Evolutionary conservation across 352 stramenopile genomes (phyloP).

Genomic region (Phytopythium montanum): DNA sequence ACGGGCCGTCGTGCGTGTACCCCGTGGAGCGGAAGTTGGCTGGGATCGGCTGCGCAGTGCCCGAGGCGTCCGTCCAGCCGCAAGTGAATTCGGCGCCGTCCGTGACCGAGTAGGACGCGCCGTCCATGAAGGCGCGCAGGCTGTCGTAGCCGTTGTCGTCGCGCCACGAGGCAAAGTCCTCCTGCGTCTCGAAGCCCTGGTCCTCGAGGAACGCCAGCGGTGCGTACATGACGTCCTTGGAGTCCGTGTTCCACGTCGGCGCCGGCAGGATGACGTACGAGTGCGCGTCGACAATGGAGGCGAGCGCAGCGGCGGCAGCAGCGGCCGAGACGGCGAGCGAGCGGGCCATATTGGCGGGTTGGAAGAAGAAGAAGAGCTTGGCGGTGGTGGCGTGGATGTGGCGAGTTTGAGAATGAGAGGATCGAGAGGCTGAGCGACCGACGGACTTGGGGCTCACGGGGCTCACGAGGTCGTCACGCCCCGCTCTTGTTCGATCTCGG

Average conservation of each 20-base stretch:
- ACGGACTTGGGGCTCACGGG: neutral
- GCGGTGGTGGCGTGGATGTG: neutral
- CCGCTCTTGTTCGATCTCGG: neutral
- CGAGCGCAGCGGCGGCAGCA: conserved; percentile 8
- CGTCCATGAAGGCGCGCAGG: conserved; percentile 42
- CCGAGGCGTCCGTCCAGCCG: conserved; percentile 22
- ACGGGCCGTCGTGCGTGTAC: conserved; percentile 50
- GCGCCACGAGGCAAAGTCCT: conserved; percentile 37
- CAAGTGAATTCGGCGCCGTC: conserved; percentile 28
- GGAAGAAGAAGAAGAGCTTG: conserved; percentile 2
- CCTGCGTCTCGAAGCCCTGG: conserved; percentile 34
- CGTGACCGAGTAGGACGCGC: conserved; percentile 27
- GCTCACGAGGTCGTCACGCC: conserved; percentile 2
- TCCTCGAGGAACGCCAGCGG: conserved; percentile 45
- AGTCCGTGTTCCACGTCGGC: conserved; percentile 28
- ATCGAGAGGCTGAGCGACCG: neutral
- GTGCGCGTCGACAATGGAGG: conserved; percentile 20
- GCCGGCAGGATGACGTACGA: conserved; percentile 32
- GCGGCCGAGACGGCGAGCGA: neutral
- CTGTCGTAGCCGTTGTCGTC: conserved; percentile 32
- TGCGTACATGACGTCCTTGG: conserved; percentile 33
- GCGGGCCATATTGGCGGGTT: neutral
- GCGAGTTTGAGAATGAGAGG: neutral
- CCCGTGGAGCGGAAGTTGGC: conserved; percentile 37
- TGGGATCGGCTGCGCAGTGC: conserved; percentile 27